Conservation (phyloP, 2,329 filamentous ascomycete genomes). For the Pseudocercospora macadamiae region DNA sequence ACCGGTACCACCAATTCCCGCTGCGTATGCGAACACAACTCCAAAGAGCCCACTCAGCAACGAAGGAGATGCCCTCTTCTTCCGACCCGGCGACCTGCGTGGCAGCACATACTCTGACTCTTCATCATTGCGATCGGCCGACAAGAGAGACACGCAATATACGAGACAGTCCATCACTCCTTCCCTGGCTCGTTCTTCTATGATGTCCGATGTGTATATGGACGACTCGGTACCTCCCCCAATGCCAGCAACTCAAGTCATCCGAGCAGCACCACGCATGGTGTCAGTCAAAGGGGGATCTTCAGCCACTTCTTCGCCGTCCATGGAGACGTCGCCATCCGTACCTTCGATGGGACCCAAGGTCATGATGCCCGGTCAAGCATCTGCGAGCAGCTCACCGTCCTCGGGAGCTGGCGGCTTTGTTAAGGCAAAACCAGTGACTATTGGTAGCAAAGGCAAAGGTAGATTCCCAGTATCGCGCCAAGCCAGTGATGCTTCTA, state of each 20-base stretch:
- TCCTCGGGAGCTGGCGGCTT: constrained; percentile 39
- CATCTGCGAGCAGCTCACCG: constrained; percentile 35
- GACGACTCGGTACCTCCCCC: constrained; percentile 83
- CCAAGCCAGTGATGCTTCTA: constrained; percentile 30
- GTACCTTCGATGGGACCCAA: constrained; percentile 23
- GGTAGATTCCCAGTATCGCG: constrained; percentile 36
- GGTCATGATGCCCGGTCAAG: constrained; percentile 45
- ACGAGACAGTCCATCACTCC: constrained; percentile 54
- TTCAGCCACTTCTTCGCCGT: constrained; percentile 15
- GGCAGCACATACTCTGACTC: constrained; percentile 87
- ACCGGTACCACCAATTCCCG: constrained; percentile 91
- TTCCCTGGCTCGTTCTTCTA: constrained; percentile 57
- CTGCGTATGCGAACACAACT: constrained; percentile 52
- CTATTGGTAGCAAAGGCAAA: constrained; percentile 44
- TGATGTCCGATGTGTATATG: constrained; percentile 92
- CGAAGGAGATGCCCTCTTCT: constrained; percentile 82
- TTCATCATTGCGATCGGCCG: constrained; percentile 51
- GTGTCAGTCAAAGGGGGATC: constrained; percentile 78
- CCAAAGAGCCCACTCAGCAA: constrained; percentile 57
- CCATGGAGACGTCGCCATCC: constrained; percentile 13
- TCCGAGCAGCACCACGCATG: constrained; percentile 85
- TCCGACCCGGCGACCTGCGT: constrained; percentile 85
- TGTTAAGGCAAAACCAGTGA: constrained; percentile 51
- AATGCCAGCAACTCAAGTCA: constrained; percentile 79
- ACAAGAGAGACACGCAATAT: constrained; percentile 41